These are phyloP conservation scores for Kuraishia borneana DNA, from an alignment of 805 yeast species.

Conservation along the genomic window DNA sequence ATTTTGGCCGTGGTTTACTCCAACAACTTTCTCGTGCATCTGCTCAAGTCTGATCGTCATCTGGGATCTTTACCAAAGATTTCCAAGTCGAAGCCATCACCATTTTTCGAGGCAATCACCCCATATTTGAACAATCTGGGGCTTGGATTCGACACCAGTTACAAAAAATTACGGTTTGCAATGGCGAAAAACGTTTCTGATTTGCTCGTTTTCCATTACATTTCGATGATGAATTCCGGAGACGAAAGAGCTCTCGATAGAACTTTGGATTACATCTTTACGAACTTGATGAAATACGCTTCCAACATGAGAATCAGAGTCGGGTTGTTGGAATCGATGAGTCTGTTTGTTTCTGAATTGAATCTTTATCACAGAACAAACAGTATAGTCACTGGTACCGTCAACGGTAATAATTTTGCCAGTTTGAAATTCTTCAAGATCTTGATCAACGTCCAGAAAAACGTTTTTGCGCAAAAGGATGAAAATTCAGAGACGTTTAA, in stretches of 20 bases:
- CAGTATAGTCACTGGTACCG: constrained; percentile 11
- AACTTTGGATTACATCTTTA: constrained; percentile 11
- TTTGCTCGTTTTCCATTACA: constrained; percentile 18
- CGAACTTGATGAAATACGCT: constrained; percentile 5
- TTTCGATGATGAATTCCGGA: constrained; percentile 13
- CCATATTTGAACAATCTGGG: constrained; percentile 7
- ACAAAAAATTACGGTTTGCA: constrained; percentile 16
- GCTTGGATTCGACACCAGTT: constrained; percentile 14
- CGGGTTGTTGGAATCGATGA: constrained; percentile 16
- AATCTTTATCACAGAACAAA: constrained; percentile 19
- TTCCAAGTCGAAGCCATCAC: constrained; percentile 7
- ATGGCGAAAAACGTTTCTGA: constrained; percentile 19
- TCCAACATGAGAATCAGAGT: constrained; percentile 8
- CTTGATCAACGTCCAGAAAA: constrained; percentile 5
- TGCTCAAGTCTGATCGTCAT: constrained; percentile 21
- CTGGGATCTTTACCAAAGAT: no score
- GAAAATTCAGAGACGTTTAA: no score
- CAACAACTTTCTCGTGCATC: constrained; percentile 13
- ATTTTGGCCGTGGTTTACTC: constrained; percentile 16
- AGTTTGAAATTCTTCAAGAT: constrained; percentile 8
- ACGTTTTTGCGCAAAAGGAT: not conserved
- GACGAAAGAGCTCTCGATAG: constrained; percentile 14
- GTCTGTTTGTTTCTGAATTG: constrained; percentile 18
- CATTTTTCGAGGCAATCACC: constrained; percentile 9
- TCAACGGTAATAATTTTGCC: constrained; percentile 16